Evolutionary conservation across 2,329 filamentous ascomycete species (phyloP).

Genomic region (Aspergillus quadricinctus): DNA sequence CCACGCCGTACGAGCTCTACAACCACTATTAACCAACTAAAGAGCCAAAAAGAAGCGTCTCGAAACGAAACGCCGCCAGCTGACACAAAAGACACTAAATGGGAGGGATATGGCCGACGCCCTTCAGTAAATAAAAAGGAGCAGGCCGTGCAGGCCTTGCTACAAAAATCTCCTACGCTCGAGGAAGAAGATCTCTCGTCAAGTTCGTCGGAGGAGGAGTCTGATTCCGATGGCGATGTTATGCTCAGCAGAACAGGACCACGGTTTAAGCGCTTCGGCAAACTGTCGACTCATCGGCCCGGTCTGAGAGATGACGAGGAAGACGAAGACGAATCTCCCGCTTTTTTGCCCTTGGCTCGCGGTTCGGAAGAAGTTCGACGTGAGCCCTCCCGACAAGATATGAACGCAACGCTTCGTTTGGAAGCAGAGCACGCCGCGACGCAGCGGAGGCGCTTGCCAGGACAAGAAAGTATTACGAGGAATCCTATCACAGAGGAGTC

Average conservation of each 20-base stretch:
- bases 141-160: slow-evolving; percentile 14
- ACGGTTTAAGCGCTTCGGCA: slow-evolving; percentile 36
- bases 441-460: slow-evolving; percentile 24
- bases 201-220: slow-evolving; percentile 30
- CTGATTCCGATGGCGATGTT: slow-evolving; percentile 27
- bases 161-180: slow-evolving; percentile 27
- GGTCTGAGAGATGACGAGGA: slow-evolving; percentile 35
- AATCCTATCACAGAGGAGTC: slow-evolving; percentile 23
- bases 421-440: slow-evolving; percentile 25
- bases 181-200: slow-evolving; percentile 32
- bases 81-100: slow-evolving; percentile 21
- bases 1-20: slow-evolving; percentile 28
- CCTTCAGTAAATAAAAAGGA: slow-evolving; percentile 23
- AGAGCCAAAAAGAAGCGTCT: slow-evolving; percentile 18
- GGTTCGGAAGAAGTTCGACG: slow-evolving; percentile 14
- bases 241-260: slow-evolving; percentile 18
- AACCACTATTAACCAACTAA: slow-evolving; percentile 27
- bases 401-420: slow-evolving; percentile 40
- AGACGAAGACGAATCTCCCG: slow-evolving; percentile 44
- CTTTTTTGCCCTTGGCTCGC: slow-evolving; percentile 41
- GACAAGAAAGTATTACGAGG: slow-evolving; percentile 19
- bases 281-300: slow-evolving; percentile 34
- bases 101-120: slow-evolving; percentile 19
- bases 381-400: slow-evolving; percentile 28
- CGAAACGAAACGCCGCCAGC: slow-evolving; percentile 21